phyloP scores from a whole-genome alignment of 306 rosid genomes.

The Alnus glutinosa region DNA sequence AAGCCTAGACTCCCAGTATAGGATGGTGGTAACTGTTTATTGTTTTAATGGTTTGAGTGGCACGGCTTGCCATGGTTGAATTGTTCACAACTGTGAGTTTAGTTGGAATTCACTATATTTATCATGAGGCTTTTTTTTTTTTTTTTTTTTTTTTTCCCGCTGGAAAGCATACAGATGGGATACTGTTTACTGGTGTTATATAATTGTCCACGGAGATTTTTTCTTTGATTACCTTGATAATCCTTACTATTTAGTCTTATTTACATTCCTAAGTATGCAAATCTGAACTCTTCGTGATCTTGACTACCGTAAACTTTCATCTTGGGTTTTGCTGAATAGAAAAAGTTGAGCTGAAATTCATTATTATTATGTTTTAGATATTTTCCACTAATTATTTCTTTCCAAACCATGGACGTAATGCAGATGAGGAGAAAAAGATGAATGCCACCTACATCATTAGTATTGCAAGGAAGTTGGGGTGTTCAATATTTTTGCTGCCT shows the following conservation, averaged over 20 bases:
- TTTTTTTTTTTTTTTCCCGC: too few species aligned
- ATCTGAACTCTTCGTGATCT: not conserved
- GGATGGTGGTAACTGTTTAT: not conserved
- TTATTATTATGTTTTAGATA: not conserved
- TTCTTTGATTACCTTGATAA: not conserved
- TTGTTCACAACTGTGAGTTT: not conserved
- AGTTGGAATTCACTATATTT: too few species aligned
- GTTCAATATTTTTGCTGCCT: constrained; percentile 93
- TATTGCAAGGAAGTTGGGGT: constrained; percentile 96
- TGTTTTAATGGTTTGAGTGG: not conserved
- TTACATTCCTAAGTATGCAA: not conserved
- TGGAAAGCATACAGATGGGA: too few species aligned
- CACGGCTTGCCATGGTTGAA: constrained; percentile 1
- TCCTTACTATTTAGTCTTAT: not conserved
- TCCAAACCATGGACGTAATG: constrained; percentile 18
- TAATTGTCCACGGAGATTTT: too few species aligned
- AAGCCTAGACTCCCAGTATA: not conserved
- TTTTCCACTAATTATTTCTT: not conserved
- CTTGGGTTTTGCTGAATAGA: not conserved
- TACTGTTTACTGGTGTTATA: too few species aligned
- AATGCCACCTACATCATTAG: constrained; percentile 95
- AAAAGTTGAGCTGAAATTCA: not conserved
- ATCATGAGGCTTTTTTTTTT: too few species aligned
- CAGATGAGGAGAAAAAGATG: constrained; percentile 95
- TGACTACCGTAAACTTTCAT: not conserved